Conservation (phyloP, 129 eudicot species). For the Saposhnikovia divaricata region DNA sequence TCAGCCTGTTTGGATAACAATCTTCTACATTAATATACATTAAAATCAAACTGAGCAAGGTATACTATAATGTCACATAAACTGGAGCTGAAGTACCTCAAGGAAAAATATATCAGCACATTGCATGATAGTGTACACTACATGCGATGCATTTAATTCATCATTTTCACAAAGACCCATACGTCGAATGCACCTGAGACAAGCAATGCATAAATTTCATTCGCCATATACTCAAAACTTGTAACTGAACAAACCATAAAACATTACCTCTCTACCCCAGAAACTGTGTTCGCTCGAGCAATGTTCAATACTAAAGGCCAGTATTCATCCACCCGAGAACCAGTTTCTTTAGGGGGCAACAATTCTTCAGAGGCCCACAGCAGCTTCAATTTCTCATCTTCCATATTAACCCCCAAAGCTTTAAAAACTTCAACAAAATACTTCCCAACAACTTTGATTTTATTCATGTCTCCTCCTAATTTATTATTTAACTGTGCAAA, state of each 20-base stretch:
- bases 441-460: conserved; percentile 39
- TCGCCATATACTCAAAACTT: too few species aligned
- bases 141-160: conserved; percentile 44
- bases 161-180: conserved; percentile 52
- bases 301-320: conserved; percentile 60
- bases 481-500: conserved; percentile 48
- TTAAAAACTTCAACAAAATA: conserved; percentile 48
- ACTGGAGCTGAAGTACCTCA: conserved; percentile 24
- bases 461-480: conserved; percentile 54
- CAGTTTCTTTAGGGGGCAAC: conserved; percentile 45
- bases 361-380: conserved; percentile 49
- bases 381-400: conserved; percentile 39
- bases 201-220: neutral
- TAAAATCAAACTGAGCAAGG: too few species aligned
- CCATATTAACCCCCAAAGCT: conserved; percentile 43
- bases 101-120: conserved; percentile 57
- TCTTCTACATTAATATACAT: neutral
- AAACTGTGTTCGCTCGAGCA: conserved; percentile 38
- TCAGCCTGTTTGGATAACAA: conserved; percentile 47
- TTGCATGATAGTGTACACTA: conserved; percentile 50
- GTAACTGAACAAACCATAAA: neutral
- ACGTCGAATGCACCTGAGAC: conserved; percentile 35
- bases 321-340: conserved; percentile 36
- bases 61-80: neutral
- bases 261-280: conserved; percentile 35